Percentiles rank a stretch among this genome's conserved stretches.
Evolutionary conservation across 2,329 filamentous ascomycete species (phyloP).

Genomic region (Epichloe festucae): DNA sequence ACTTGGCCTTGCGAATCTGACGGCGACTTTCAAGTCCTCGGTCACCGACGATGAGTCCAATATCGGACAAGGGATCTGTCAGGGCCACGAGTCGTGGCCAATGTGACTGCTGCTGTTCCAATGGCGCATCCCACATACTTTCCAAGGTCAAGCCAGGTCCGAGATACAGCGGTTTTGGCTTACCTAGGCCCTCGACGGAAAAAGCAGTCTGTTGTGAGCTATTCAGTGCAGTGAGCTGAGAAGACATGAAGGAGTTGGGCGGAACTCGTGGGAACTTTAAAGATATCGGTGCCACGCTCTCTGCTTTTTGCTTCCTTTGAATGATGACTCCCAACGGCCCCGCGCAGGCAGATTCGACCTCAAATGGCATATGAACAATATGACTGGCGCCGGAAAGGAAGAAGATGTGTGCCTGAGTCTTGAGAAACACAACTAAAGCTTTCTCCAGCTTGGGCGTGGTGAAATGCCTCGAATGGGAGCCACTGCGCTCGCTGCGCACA

Average conservation of each 20-base stretch:
- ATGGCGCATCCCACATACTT: constrained; percentile 42
- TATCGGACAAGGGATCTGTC: constrained; percentile 72
- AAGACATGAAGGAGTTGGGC: constrained; percentile 71
- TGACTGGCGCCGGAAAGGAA: constrained; percentile 81
- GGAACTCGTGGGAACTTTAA: constrained; percentile 51
- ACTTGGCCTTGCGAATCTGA: constrained; percentile 18
- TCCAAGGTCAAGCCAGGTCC: constrained; percentile 41
- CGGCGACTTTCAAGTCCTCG: constrained; percentile 27
- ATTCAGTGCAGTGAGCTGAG: constrained; percentile 45
- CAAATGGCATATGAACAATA: constrained; percentile 86
- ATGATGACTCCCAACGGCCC: constrained; percentile 74
- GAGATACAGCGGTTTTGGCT: constrained; percentile 39
- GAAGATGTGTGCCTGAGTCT: constrained; percentile 85
- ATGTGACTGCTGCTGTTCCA: constrained; percentile 41
- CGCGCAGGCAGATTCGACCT: constrained; percentile 76
- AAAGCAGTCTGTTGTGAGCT: constrained; percentile 38
- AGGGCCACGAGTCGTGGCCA: constrained; percentile 71
- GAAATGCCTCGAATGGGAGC: constrained; percentile 5
- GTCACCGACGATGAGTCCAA: constrained; percentile 65
- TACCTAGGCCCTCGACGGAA: constrained; percentile 43
- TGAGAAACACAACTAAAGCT: constrained; percentile 81
- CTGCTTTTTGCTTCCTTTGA: constrained; percentile 57
- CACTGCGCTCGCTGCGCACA: constrained; percentile 1
- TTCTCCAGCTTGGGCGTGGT: constrained; percentile 31
- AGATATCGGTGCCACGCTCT: constrained; percentile 36